These are phyloP conservation scores for Ramaria sp. DNA, from an alignment of 768 basidiomycete species.

Conservation along the genomic window DNA sequence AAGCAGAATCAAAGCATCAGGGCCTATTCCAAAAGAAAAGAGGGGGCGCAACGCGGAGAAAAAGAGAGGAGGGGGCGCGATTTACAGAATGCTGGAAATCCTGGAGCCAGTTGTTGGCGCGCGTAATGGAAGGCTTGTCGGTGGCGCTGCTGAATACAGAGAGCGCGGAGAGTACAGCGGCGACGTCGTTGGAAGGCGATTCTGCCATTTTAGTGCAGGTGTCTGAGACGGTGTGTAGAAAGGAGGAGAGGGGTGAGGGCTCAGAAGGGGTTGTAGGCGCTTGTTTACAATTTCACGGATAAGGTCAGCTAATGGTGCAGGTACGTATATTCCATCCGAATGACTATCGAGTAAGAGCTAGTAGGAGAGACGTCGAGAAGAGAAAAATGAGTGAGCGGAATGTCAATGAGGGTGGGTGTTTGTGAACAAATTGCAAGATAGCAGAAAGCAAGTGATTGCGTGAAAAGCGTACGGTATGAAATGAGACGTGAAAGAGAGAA, in stretches of 20 bases:
- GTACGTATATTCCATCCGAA: conserved; percentile 3
- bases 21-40: background rate
- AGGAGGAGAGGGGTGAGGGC: background rate
- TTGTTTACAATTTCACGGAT: background rate
- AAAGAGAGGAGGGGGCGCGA: conserved; percentile 51
- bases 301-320: background rate
- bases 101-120: conserved; percentile 91
- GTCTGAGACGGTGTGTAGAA: background rate
- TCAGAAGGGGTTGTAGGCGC: background rate
- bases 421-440: background rate
- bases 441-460: background rate
- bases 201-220: background rate
- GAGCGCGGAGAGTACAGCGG: conserved; percentile 60
- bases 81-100: conserved; percentile 99
- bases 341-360: background rate
- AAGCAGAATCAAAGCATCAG: background rate
- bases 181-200: background rate
- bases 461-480: background rate
- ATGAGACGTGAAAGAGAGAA: background rate
- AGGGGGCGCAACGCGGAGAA: background rate
- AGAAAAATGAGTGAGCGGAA: conserved; percentile 8
- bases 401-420: background rate
- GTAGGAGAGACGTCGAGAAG: background rate
- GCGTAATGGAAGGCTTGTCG: conserved; percentile 72
- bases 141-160: conserved; percentile 74